Conservation (phyloP, 2,329 filamentous ascomycete species). For the Parascedosporium putredinis region DNA sequence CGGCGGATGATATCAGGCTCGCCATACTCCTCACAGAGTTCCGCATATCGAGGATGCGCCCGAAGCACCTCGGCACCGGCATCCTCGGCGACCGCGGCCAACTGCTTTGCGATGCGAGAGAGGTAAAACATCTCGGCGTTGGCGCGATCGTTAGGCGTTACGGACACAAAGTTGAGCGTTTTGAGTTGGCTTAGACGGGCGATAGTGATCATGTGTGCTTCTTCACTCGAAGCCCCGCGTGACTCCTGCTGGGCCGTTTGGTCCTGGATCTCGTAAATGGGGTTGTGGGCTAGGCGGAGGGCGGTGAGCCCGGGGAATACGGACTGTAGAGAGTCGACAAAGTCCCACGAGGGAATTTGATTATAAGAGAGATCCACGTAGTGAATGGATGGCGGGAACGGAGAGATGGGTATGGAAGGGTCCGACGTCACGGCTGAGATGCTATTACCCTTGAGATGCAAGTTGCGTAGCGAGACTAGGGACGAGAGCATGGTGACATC, state of each 20-base stretch:
- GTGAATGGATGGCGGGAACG: slow-evolving; percentile 43
- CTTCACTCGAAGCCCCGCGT: slow-evolving; percentile 48
- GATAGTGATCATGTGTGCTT: slow-evolving; percentile 81
- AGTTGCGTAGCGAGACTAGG: slow-evolving; percentile 42
- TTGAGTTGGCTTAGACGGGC: slow-evolving; percentile 60
- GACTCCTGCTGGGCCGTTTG: slow-evolving; percentile 15
- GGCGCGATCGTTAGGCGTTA: slow-evolving; percentile 63
- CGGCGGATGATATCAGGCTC: slow-evolving; percentile 53
- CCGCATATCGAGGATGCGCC: slow-evolving; percentile 60
- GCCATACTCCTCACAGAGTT: slow-evolving; percentile 68
- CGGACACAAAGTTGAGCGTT: slow-evolving; percentile 61
- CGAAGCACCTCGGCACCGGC: slow-evolving; percentile 44
- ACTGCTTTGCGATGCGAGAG: slow-evolving; percentile 66
- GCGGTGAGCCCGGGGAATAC: slow-evolving; percentile 64
- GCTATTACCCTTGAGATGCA: slow-evolving; percentile 68
- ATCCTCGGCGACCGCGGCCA: slow-evolving; percentile 47
- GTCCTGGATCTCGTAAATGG: slow-evolving; percentile 55
- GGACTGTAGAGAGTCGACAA: slow-evolving; percentile 57
- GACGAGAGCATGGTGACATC: slow-evolving; percentile 44
- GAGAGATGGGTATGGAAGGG: slow-evolving; percentile 23
- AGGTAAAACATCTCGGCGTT: slow-evolving; percentile 95
- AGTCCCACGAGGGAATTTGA: slow-evolving; percentile 55
- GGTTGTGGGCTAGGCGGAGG: slow-evolving; percentile 77
- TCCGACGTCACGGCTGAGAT: slow-evolving; percentile 37
- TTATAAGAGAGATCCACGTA: slow-evolving; percentile 71